Evolutionary conservation across 2,329 filamentous ascomycete species (phyloP).

Genomic region (Fusarium sp.): DNA sequence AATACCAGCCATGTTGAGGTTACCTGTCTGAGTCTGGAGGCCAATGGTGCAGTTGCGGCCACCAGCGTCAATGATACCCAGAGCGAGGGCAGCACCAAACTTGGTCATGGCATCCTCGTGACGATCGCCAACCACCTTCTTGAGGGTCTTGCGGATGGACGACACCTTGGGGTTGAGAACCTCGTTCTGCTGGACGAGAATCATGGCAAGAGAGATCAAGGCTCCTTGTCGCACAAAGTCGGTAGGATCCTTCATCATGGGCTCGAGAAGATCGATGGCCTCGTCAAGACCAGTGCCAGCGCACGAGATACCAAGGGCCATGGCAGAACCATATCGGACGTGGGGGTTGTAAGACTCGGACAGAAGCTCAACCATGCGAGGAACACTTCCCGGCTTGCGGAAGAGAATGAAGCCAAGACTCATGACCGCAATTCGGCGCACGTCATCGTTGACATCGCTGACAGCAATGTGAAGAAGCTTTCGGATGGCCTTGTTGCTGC

Average conservation of each 20-base stretch:
- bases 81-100: constrained; percentile 90
- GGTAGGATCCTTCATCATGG: constrained; percentile 99
- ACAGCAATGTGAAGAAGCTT: constrained; percentile 95
- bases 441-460: constrained; percentile 97
- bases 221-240: constrained; percentile 98
- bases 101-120: constrained; percentile 99
- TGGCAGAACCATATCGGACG: constrained; percentile 95
- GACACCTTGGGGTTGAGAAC: constrained; percentile 97
- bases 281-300: constrained; percentile 95
- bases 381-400: constrained; percentile 95
- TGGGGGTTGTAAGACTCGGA: constrained; percentile 99
- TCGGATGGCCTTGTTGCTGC: constrained; percentile 98
- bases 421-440: constrained; percentile 95
- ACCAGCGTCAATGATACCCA: constrained; percentile 97
- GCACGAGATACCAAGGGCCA: constrained; percentile 98
- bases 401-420: constrained; percentile 98
- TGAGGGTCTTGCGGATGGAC: constrained; percentile 87
- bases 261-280: constrained; percentile 94
- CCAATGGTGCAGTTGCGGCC: constrained; percentile 98
- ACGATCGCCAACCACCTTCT: constrained; percentile 91
- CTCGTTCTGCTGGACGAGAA: constrained; percentile 99
- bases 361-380: constrained; percentile 97
- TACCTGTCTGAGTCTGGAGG: constrained; percentile 95
- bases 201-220: constrained; percentile 93
- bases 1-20: constrained; percentile 97